Percentiles rank a stretch among this genome's conserved stretches.
phyloP scores from a whole-genome alignment of 2,329 filamentous ascomycete genomes.

The Penicillium capsulatum region DNA sequence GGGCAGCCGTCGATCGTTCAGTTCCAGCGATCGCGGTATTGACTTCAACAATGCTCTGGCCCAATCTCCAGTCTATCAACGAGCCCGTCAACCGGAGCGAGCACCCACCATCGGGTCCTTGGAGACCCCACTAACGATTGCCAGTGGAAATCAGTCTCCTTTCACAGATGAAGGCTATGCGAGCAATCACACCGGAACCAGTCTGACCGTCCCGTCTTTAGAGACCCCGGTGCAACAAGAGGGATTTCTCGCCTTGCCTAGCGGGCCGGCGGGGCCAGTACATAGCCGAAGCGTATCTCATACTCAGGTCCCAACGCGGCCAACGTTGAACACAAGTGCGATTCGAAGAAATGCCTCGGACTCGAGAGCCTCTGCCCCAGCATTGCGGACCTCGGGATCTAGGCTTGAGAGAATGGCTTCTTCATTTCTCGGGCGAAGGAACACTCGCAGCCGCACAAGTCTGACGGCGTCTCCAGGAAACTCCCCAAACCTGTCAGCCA shows the following conservation, averaged over 20 bases:
- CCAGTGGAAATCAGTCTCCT: slow-evolving; percentile 13
- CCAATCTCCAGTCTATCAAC: slow-evolving; percentile 25
- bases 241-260: slow-evolving; percentile 11
- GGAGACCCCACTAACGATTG: slow-evolving; percentile 4
- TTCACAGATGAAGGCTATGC: slow-evolving; percentile 29
- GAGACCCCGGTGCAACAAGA: slow-evolving; percentile 6
- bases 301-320: slow-evolving; percentile 8
- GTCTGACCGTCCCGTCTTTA: slow-evolving; percentile 8
- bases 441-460: slow-evolving; percentile 7
- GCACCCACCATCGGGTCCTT: slow-evolving; percentile 1
- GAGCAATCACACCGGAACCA: slow-evolving; percentile 17
- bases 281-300: slow-evolving; percentile 14
- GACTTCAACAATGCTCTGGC: slow-evolving; percentile 32
- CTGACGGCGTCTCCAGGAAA: background rate
- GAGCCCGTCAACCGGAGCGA: slow-evolving; percentile 12
- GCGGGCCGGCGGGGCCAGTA: slow-evolving; percentile 9
- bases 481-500: slow-evolving; percentile 2
- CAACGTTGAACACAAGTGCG: slow-evolving; percentile 1
- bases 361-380: slow-evolving; percentile 4
- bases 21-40: slow-evolving; percentile 29
- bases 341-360: slow-evolving; percentile 14
- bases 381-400: slow-evolving; percentile 2
- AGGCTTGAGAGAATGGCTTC: slow-evolving; percentile 6
- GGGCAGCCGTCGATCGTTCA: slow-evolving; percentile 21
- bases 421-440: slow-evolving; percentile 8